Conservation (phyloP, 495 filamentous ascomycete species). For the Staphylotrichum tortipilum region DNA sequence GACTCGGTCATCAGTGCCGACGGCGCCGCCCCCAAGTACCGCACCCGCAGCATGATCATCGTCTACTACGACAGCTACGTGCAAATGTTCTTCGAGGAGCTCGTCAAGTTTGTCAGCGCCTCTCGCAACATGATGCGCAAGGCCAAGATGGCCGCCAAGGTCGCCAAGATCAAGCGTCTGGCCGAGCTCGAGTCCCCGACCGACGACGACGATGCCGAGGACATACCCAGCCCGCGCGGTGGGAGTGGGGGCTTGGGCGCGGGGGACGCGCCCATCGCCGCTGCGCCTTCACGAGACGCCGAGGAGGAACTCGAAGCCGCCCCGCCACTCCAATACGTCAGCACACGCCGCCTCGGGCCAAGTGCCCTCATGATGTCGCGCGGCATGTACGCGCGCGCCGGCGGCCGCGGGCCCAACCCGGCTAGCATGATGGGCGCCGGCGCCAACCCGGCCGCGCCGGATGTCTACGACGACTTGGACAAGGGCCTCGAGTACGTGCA, state of each 20-base stretch:
- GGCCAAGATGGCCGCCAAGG: slow-evolving; percentile 60
- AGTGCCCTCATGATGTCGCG: slow-evolving; percentile 8
- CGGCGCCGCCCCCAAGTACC: slow-evolving; percentile 45
- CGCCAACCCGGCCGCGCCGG: slow-evolving; percentile 15
- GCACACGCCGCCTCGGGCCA: slow-evolving; percentile 22
- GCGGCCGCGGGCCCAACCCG: not conserved
- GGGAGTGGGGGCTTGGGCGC: not conserved
- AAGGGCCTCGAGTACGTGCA: slow-evolving; percentile 70
- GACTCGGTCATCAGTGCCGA: slow-evolving; percentile 50
- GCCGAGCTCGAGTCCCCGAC: slow-evolving; percentile 45
- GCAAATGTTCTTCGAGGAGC: slow-evolving; percentile 67
- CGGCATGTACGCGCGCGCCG: slow-evolving; percentile 14
- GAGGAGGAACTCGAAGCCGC: slow-evolving; percentile 12
- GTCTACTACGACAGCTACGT: slow-evolving; percentile 85
- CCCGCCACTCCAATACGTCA: slow-evolving; percentile 26
- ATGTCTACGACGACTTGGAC: slow-evolving; percentile 64
- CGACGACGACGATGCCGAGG: slow-evolving; percentile 21
- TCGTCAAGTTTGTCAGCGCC: slow-evolving; percentile 72
- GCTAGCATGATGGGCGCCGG: not conserved
- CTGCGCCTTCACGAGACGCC: slow-evolving; percentile 6
- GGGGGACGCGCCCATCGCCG: slow-evolving; percentile 13
- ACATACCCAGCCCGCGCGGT: too few species aligned
- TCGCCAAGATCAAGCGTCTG: slow-evolving; percentile 45
- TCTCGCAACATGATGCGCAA: slow-evolving; percentile 75
- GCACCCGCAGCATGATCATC: slow-evolving; percentile 69